phyloP scores from a whole-genome alignment of 495 filamentous ascomycete genomes.

The Penicillium desertorum region DNA sequence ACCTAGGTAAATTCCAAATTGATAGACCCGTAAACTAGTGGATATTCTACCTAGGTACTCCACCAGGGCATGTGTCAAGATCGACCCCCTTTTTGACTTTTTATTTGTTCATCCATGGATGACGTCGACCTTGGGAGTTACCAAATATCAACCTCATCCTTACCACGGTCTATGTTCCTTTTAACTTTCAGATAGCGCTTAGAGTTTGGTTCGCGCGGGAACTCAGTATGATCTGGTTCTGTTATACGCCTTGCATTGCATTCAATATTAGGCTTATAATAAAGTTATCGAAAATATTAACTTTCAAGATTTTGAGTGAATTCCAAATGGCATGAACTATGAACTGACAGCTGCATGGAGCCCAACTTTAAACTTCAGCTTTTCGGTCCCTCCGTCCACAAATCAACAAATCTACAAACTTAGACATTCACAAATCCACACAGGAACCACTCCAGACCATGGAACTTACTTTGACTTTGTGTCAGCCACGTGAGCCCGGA shows the following conservation, averaged over 20 bases:
- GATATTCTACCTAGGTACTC: neutral
- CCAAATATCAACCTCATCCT: constrained; percentile 6
- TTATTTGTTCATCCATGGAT: constrained; percentile 9
- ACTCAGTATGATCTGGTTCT: neutral
- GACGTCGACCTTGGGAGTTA: constrained; percentile 11
- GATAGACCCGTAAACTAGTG: constrained; percentile 11
- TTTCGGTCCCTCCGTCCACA: neutral
- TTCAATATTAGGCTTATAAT: neutral
- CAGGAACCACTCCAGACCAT: neutral
- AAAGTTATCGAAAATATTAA: neutral
- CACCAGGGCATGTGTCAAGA: neutral
- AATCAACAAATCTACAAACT: neutral
- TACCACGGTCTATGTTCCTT: constrained; percentile 11
- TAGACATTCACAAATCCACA: neutral
- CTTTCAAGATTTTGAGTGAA: constrained; percentile 3
- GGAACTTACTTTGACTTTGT: neutral
- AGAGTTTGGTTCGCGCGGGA: constrained; percentile 14
- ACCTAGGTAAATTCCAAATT: constrained; percentile 2
- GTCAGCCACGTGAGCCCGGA: constrained; percentile 21
- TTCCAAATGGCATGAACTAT: constrained; percentile 4
- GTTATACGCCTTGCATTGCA: neutral
- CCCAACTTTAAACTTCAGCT: constrained; percentile 4
- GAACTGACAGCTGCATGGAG: constrained; percentile 8
- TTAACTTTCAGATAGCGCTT: constrained; percentile 7
- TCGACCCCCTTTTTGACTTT: neutral